Evolutionary conservation across 805 yeast species (phyloP).

Genomic region (Candida methanosorbosa): DNA sequence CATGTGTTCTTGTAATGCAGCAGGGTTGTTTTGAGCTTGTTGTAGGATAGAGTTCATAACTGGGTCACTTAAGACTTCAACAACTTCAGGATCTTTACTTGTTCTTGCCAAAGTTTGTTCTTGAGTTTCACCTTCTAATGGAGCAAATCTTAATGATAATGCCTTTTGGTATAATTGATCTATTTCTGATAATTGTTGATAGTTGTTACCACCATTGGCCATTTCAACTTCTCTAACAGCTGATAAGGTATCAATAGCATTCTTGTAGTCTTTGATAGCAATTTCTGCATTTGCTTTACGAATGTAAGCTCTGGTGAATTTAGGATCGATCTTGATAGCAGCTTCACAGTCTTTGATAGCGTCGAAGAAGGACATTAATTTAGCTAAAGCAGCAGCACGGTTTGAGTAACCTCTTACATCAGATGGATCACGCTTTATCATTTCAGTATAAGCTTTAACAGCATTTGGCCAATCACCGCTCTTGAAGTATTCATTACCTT

Average conservation of each 20-base stretch:
- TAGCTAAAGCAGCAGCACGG: slow-evolving; percentile 95
- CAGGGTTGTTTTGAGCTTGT: slow-evolving; percentile 93
- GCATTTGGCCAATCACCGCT: slow-evolving; percentile 96
- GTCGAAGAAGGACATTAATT: slow-evolving; percentile 94
- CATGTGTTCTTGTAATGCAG: slow-evolving; percentile 96
- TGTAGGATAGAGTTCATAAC: slow-evolving; percentile 91
- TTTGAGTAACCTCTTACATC: slow-evolving; percentile 96
- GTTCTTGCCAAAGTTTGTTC: slow-evolving; percentile 92
- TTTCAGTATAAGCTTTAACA: slow-evolving; percentile 89
- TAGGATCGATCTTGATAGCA: slow-evolving; percentile 85
- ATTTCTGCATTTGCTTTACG: slow-evolving; percentile 94
- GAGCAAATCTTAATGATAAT: slow-evolving; percentile 66
- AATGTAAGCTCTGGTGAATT: slow-evolving; percentile 87
- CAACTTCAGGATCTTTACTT: slow-evolving; percentile 89
- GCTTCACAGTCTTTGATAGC: slow-evolving; percentile 86
- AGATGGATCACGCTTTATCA: slow-evolving; percentile 93
- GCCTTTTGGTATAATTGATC: slow-evolving; percentile 79
- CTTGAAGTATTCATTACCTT: slow-evolving; percentile 84
- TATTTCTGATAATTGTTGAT: slow-evolving; percentile 57
- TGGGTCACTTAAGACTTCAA: slow-evolving; percentile 82
- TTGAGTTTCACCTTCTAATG: slow-evolving; percentile 82
- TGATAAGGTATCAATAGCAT: slow-evolving; percentile 73
- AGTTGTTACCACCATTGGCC: slow-evolving; percentile 50
- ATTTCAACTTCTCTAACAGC: slow-evolving; percentile 70
- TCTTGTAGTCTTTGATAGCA: slow-evolving; percentile 80